Base-by-base conservation (phyloP, 2,329 filamentous ascomycete species). In the Penicillium sumatraense region DNA sequence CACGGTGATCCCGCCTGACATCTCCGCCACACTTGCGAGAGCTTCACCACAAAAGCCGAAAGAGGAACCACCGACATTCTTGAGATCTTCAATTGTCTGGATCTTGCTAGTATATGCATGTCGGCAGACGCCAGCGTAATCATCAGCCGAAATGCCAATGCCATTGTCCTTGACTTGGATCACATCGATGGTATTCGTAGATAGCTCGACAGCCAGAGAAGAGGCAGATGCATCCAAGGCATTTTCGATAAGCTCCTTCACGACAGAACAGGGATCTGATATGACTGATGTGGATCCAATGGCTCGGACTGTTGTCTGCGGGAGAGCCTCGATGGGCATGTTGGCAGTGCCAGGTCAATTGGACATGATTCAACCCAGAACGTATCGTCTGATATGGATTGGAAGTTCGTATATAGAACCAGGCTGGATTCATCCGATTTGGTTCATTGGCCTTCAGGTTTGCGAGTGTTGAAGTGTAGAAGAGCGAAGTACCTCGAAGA, bases 171-270 rank as follows among this genome's bases (percentile, higher is more conserved):
- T 83, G 41, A 88, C 80, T 60, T 87, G 84, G 26, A 89, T 82
- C n/a, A 80, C 64, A 63, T 87, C 85, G 49, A 89, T 68, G 0
- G 83, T 81, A 61, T 88, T 86, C 44, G 73, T 64, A 11, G 82
- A 79, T 6, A 88, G 79, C 56, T 88, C 85, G 31, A 89, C 71
- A 9, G 78, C 75, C 33, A 89, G 74, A 1, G 80, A 80, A 2
- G 82, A 81, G 1, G 86, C 83, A 42, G 78, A 75, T 5, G 85
- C 85, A 72, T 89, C 86, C 10, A 89, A 76, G n/a, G 85, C 80
- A 68, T 89, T 89, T 57, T 89, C 86, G 35, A 89, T 70, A 35
- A 89, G 80, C 66, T 89, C 86, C 67, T 88, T 88, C 52, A 86
- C 80, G 9, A 85, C 77, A 2, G 83, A 83, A 56, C 75, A 79